Percentiles rank a stretch among this genome's conserved stretches.
These are phyloP conservation scores for Saksenaea oblongispora DNA, from an alignment of 371 early-diverging fungal species.

Conservation along the genomic window DNA sequence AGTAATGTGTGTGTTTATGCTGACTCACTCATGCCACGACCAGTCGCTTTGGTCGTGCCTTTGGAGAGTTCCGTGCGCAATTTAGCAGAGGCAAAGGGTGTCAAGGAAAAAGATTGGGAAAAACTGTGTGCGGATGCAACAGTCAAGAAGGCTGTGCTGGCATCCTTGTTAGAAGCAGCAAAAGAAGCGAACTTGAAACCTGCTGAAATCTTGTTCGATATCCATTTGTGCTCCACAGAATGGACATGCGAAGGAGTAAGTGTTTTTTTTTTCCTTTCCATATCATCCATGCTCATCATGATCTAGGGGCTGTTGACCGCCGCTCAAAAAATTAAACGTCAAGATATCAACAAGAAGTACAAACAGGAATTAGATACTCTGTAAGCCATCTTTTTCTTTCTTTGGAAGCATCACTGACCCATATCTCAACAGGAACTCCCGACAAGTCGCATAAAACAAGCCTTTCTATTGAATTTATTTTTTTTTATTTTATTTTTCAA, in stretches of 20 bases:
- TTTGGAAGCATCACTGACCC: no score
- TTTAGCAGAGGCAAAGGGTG: conserved; percentile 23
- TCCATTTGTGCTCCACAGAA: conserved; percentile 68
- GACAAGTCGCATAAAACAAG: no score
- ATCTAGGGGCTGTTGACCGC: conserved; percentile 69
- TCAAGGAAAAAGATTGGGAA: conserved; percentile 24
- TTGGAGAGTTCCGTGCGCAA: conserved; percentile 39
- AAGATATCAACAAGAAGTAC: conserved; percentile 66
- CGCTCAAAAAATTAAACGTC: conserved; percentile 87
- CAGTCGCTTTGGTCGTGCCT: conserved; percentile 73
- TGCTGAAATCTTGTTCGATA: conserved; percentile 68
- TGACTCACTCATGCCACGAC: conserved; percentile 62
- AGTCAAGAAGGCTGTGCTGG: conserved; percentile 25
- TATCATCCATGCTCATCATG: neutral
- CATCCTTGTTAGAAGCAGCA: conserved; percentile 36
- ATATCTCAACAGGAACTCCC: no score
- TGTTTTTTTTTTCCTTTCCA: conserved; percentile 15
- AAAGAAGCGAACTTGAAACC: conserved; percentile 67
- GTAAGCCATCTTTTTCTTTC: no score
- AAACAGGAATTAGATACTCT: conserved; percentile 54
- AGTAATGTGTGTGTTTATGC: conserved; percentile 84
- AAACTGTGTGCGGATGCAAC: conserved; percentile 20
- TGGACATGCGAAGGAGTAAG: conserved; percentile 76
- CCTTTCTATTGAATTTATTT: no score
- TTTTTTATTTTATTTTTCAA: no score